Conservation (phyloP, 169 alveolate genomes). For the Plasmodium coatneyi region DNA sequence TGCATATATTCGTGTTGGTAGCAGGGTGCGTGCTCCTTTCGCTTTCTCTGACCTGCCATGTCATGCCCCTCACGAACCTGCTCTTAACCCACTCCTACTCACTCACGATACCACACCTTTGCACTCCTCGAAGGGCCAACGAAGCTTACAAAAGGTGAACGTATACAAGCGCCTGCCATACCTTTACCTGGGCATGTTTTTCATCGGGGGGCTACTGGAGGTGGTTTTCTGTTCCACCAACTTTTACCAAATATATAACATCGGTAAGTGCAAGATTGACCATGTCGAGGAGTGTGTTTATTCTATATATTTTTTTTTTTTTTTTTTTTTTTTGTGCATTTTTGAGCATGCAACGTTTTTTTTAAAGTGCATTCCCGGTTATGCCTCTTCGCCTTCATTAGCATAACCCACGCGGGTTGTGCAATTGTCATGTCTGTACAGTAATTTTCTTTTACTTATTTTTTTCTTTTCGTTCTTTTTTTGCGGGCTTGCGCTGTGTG, state of each 20-base stretch:
- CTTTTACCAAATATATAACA: constrained; percentile 69
- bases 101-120: background rate
- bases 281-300: background rate
- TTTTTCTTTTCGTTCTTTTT: background rate
- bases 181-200: constrained; percentile 68
- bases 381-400: background rate
- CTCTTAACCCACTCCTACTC: background rate
- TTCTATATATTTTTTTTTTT: background rate
- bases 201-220: constrained; percentile 74
- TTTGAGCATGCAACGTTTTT: constrained; percentile 26
- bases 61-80: background rate
- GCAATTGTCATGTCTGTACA: background rate
- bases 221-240: constrained; percentile 75
- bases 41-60: background rate
- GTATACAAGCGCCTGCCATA: constrained; percentile 74
- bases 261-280: constrained; percentile 10
- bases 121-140: constrained; percentile 52
- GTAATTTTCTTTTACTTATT: background rate
- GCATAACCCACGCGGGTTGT: background rate
- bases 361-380: background rate
- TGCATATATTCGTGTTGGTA: background rate
- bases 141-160: constrained; percentile 68
- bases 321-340: background rate
- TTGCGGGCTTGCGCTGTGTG: background rate
- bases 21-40: background rate